Conservation (phyloP, 192 early-diverging fungal genomes). For the Spizellomyces punctatus region DNA sequence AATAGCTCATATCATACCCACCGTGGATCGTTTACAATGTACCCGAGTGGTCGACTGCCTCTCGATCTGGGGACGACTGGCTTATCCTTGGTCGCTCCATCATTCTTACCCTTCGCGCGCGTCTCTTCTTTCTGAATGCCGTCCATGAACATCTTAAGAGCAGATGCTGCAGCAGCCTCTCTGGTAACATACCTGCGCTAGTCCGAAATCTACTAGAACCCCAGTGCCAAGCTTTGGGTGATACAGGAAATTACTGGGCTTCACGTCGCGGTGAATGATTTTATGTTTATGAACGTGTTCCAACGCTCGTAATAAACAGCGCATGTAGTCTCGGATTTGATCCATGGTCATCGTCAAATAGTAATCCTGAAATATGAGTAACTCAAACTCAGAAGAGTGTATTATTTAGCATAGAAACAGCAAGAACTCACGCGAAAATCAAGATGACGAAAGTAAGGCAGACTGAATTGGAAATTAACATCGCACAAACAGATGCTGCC, state of each 20-base stretch:
- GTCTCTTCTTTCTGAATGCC: neutral
- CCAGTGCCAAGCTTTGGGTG: constrained; percentile 68
- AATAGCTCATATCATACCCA: too few species aligned
- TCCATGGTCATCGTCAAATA: constrained; percentile 60
- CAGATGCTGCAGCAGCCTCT: neutral
- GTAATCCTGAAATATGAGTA: constrained; percentile 52
- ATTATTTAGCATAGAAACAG: neutral
- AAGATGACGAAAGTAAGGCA: constrained; percentile 84
- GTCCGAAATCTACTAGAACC: constrained; percentile 90
- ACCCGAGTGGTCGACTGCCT: neutral
- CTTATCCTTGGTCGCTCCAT: neutral
- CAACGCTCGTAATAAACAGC: constrained; percentile 70
- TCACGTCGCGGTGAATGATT: constrained; percentile 92
- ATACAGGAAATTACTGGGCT: constrained; percentile 96
- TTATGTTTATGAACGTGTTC: constrained; percentile 67
- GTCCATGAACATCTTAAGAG: neutral
- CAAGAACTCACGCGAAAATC: constrained; percentile 69
- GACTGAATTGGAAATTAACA: constrained; percentile 22
- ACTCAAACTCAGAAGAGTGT: neutral
- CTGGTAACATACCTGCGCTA: constrained; percentile 62
- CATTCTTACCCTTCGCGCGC: neutral
- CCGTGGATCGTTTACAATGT: constrained; percentile 2
- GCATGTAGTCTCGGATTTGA: constrained; percentile 79
- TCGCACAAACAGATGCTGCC: neutral
- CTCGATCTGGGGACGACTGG: neutral